Evolutionary conservation across 306 rosid genomes (phyloP).

Genomic region (Oxytropis ochrocephala): DNA sequence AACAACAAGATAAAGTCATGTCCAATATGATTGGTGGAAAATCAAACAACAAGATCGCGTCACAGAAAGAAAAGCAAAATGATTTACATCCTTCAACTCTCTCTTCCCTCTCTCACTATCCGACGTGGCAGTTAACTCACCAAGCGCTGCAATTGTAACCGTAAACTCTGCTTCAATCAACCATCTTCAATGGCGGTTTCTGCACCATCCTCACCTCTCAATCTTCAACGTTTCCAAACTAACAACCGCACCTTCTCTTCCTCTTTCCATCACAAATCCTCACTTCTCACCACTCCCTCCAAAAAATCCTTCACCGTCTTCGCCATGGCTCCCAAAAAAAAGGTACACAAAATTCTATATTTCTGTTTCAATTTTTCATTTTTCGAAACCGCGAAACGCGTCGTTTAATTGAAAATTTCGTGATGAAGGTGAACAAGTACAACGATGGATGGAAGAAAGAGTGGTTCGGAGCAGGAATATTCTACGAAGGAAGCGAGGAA

Average conservation of each 20-base stretch:
- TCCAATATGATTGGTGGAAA: constrained; percentile 49
- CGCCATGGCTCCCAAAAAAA: constrained; percentile 72
- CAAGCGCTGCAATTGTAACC: not conserved
- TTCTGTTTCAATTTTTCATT: not conserved
- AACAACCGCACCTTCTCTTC: constrained; percentile 21
- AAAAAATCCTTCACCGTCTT: constrained; percentile 36
- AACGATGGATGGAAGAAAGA: constrained; percentile 69
- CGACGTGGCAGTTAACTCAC: constrained; percentile 54
- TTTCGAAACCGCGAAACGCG: not conserved
- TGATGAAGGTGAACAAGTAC: constrained; percentile 74
- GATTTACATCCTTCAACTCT: not conserved
- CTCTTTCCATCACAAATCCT: constrained; percentile 10
- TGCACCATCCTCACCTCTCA: constrained; percentile 42
- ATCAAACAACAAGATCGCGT: constrained; percentile 5
- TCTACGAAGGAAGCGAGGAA: constrained; percentile 81
- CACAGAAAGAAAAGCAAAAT: not conserved
- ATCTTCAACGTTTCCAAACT: constrained; percentile 25
- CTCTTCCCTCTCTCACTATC: constrained; percentile 1
- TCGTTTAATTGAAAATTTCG: not conserved
- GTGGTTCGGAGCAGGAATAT: constrained; percentile 91
- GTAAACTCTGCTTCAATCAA: not conserved
- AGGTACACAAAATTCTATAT: constrained; percentile 30
- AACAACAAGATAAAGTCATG: constrained; percentile 42
- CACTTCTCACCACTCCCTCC: constrained; percentile 3
- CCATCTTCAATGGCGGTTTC: constrained; percentile 47